A percentile compares a stretch with the other conserved stretches of the same genome.
Conservation (phyloP, 495 filamentous ascomycete species). For the Talaromyces liani region DNA sequence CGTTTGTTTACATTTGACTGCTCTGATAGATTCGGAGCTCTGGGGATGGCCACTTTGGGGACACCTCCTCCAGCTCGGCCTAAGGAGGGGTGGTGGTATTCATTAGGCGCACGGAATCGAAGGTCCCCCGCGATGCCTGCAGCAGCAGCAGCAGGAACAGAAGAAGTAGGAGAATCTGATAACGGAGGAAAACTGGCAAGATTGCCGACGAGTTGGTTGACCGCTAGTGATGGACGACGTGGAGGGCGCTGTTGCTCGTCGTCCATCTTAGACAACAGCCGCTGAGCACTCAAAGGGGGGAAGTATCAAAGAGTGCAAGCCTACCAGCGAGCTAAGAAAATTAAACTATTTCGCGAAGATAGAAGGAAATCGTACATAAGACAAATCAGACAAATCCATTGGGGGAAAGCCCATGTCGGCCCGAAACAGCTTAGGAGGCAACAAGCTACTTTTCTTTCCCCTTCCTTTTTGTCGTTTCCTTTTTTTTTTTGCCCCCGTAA, state of each 20-base stretch:
- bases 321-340: background rate
- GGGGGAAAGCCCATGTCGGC: conserved; percentile 1
- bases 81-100: conserved; percentile 5
- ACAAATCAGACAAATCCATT: background rate
- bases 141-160: conserved; percentile 5
- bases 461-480: background rate
- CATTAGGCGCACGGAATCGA: conserved; percentile 10
- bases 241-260: conserved; percentile 7
- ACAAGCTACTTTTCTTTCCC: background rate
- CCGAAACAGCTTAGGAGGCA: conserved; percentile 9
- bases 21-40: conserved; percentile 19
- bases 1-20: conserved; percentile 28
- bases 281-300: background rate
- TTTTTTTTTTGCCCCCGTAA: conserved; percentile 3
- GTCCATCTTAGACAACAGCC: background rate
- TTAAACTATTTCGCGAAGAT: background rate
- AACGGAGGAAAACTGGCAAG: conserved; percentile 12
- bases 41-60: conserved; percentile 33
- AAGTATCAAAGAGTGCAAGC: background rate
- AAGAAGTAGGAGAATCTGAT: conserved; percentile 11
- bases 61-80: conserved; percentile 17
- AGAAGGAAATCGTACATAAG: background rate
- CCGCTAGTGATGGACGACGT: conserved; percentile 15
- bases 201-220: conserved; percentile 15
- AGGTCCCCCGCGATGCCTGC: conserved; percentile 14